phyloP scores from a whole-genome alignment of 2,329 filamentous ascomycete species.

The Colletotrichum sp. region DNA sequence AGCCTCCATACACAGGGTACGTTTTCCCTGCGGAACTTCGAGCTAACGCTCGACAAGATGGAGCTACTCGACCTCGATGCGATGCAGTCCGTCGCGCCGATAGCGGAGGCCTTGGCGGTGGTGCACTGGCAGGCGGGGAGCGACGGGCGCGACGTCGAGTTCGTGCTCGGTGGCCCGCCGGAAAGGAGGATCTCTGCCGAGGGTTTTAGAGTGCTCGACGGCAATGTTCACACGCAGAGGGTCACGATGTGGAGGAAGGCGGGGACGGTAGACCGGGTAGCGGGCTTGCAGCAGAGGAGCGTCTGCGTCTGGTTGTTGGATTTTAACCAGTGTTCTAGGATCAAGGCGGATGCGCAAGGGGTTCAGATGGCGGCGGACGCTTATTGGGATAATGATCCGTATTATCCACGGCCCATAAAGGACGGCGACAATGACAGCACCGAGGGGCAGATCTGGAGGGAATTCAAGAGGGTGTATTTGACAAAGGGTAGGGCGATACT shows the following conservation, averaged over 20 bases:
- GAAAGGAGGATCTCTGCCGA: neutral
- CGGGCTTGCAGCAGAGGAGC: neutral
- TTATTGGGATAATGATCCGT: neutral
- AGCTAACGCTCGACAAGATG: neutral
- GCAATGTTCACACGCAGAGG: neutral
- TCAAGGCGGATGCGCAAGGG: neutral
- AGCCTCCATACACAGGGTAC: accelerated
- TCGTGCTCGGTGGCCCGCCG: neutral
- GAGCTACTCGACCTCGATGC: neutral
- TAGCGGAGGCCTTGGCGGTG: neutral
- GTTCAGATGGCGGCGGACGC: neutral
- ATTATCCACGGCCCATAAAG: neutral
- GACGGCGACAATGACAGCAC: neutral
- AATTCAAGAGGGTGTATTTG: neutral
- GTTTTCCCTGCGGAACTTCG: neutral
- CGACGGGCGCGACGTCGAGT: neutral
- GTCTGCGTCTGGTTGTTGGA: neutral
- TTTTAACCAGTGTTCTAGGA: neutral
- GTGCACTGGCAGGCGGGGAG: neutral
- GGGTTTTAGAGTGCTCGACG: neutral
- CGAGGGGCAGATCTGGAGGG: neutral
- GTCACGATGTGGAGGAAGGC: neutral
- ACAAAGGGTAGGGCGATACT: neutral
- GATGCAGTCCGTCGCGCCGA: neutral
- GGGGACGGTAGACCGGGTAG: neutral